Base-by-base conservation (phyloP, 2,329 filamentous ascomycete genomes). In the Orbilia oligospora region DNA sequence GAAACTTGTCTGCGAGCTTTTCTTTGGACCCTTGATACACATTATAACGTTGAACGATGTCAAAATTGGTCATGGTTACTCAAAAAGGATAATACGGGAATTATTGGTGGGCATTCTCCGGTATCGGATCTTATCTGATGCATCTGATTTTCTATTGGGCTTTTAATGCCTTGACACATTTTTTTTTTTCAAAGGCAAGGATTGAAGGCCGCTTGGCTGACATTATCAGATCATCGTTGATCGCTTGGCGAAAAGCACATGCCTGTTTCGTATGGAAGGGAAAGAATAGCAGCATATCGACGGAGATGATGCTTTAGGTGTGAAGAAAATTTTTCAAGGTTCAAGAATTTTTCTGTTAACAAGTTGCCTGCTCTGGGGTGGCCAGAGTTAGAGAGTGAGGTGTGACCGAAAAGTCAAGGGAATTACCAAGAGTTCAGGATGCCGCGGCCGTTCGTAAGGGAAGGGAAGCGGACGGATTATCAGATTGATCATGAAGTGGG, bases 101-200 rank as follows among this genome's bases (percentile, higher is more conserved):
- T 64, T 75, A 53, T 69, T 64, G 30, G 24, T 53, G 67, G 48
- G 20, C 58, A 53, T 67, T 67, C 75, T 78, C 75, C 75, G 75
- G 75, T 78, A 78, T 72, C 75, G 75, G 75, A 78, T 78, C 68
- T 78, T 78, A 78, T 78, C 75, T 68, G 75, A 78, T 78, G 75
- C 75, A 78, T 78, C 75, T 72, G 75, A 78, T 78, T 78, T n/a
- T 68, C 33, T 48, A 14, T 10, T 63, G 67, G 67, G 73, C 38
- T n/a, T 27, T 71, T 67, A 61, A 27, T 30, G 5, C 5, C 27
- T 18, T 14, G 12, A 44, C n/a, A n/a, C n/a, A 48, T 18, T 63
- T 72, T 51, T 69, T 44, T 58, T 30, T 63, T 69, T 51, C 65
- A 30, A 24, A 6, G 38, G 56, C 44, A 78, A 46, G 53, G 63